Percentiles rank a stretch among this genome's conserved stretches.
Evolutionary conservation across 495 filamentous ascomycete species (phyloP).

Genomic region (Xylaria flabelliformis): DNA sequence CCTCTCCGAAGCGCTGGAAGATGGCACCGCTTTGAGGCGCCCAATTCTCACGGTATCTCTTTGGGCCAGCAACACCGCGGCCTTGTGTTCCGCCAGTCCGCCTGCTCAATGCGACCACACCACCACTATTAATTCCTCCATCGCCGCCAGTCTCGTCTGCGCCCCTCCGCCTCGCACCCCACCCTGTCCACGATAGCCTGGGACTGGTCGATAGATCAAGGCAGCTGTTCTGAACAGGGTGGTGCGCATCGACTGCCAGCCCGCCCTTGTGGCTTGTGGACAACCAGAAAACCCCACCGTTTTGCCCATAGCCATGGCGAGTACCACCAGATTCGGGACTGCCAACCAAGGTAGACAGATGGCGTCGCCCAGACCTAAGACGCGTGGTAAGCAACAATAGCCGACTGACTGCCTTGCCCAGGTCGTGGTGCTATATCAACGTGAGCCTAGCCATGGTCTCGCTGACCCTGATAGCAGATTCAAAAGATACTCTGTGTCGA

Average conservation of each 20-base stretch:
- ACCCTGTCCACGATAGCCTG: slow-evolving; percentile 16
- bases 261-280: slow-evolving; percentile 29
- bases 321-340: slow-evolving; percentile 50
- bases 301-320: slow-evolving; percentile 45
- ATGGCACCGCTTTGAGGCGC: slow-evolving; percentile 45
- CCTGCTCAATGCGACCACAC: slow-evolving; percentile 22
- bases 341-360: slow-evolving; percentile 56
- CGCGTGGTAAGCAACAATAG: slow-evolving; percentile 48
- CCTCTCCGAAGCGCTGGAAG: slow-evolving; percentile 33
- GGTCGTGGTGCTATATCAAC: background rate
- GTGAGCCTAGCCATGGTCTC: background rate
- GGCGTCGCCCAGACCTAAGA: slow-evolving; percentile 58
- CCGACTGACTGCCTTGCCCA: background rate
- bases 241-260: slow-evolving; percentile 29
- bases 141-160: slow-evolving; percentile 19
- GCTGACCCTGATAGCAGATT: slow-evolving; percentile 39
- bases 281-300: slow-evolving; percentile 28
- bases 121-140: slow-evolving; percentile 3
- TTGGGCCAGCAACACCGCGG: slow-evolving; percentile 11
- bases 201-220: slow-evolving; percentile 13
- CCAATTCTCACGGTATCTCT: slow-evolving; percentile 22
- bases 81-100: background rate
- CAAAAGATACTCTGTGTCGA: slow-evolving; percentile 88
- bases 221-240: slow-evolving; percentile 35
- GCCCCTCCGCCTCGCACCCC: slow-evolving; percentile 19